These are phyloP conservation scores for Phytophthora litchii DNA, from an alignment of 352 stramenopile species.

Conservation along the genomic window DNA sequence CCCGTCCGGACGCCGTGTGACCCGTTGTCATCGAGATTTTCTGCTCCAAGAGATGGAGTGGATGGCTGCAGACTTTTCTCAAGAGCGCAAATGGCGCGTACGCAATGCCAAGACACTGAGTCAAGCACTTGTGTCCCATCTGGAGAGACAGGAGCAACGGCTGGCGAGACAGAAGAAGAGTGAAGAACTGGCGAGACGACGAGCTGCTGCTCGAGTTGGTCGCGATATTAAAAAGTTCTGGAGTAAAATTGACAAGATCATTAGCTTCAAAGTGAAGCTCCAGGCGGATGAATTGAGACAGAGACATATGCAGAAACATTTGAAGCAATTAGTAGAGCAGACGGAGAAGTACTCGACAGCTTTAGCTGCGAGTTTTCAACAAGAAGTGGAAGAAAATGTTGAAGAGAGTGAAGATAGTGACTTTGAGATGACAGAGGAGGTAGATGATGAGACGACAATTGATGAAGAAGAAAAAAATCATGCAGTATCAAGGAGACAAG, in stretches of 20 bases:
- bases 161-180: constrained; percentile 40
- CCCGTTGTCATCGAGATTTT: constrained; percentile 70
- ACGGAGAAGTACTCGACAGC: constrained; percentile 96
- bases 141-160: constrained; percentile 25
- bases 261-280: constrained; percentile 97
- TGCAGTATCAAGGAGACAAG: constrained; percentile 8
- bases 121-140: constrained; percentile 53
- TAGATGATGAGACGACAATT: constrained; percentile 50
- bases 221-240: constrained; percentile 95
- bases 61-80: constrained; percentile 93
- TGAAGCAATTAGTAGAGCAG: constrained; percentile 95
- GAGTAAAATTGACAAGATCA: constrained; percentile 98
- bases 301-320: constrained; percentile 96
- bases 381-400: neutral
- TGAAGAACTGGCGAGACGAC: constrained; percentile 45
- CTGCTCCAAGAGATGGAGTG: constrained; percentile 90
- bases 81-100: constrained; percentile 89
- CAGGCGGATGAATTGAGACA: constrained; percentile 85
- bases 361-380: constrained; percentile 73
- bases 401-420: constrained; percentile 13
- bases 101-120: constrained; percentile 77
- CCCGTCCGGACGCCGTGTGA: constrained; percentile 39
- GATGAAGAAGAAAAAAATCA: constrained; percentile 28
- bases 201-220: constrained; percentile 79
- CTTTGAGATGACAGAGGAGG: constrained; percentile 1